Base-by-base conservation (phyloP, 208 protist genomes). In the Acanthamoeba culbertsoni region DNA sequence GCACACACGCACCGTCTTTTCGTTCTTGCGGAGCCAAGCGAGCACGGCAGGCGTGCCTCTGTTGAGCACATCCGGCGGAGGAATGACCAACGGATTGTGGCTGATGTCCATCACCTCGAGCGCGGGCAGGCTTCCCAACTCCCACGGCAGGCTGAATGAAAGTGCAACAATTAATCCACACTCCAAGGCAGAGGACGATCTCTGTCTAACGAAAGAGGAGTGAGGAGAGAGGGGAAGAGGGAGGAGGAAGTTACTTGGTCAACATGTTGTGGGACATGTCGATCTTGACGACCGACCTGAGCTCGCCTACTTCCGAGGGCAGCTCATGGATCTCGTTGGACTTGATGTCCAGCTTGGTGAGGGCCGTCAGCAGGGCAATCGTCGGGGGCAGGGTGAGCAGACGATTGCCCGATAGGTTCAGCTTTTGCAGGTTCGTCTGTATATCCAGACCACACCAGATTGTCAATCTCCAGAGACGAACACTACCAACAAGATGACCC, bases 211-310 rank as follows among this genome's bases (percentile, higher is more conserved):
- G 2, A 59, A 59, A 1, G 12, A 3, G n/a, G n/a, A 40, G 1
- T 33, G 59, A 8, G 59, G 23, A 28, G 37, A 48, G 68, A 18
- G 7, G 14, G 3, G 4, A 33, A 55, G 23, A 2, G 0, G 73
- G 59, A 10, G 7, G 7, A 28, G 43, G 73, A n/a, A n/a, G n/a
- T n/a, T 35, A 84, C 59, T 94, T 91, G 20, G 95, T 95, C 26
- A 96, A 45, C 93, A 95, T 94, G 77, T 96, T 96, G 68, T 96
- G 95, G 20, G 43, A 82, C 37, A 96, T 79, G 92, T 96, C 95
- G 33, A 95, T 93, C 94, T 94, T 95, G 14, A 79, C 62, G 16
- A 92, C 43, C 12, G 10, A 26, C 4, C 2, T 4, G 33, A 92
- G 65, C 43, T 92, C 88, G 28, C 88, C 88, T 2, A 96, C n/a